These are phyloP conservation scores for Trametes cinnabarina DNA, from an alignment of 768 basidiomycete species.

Conservation along the genomic window DNA sequence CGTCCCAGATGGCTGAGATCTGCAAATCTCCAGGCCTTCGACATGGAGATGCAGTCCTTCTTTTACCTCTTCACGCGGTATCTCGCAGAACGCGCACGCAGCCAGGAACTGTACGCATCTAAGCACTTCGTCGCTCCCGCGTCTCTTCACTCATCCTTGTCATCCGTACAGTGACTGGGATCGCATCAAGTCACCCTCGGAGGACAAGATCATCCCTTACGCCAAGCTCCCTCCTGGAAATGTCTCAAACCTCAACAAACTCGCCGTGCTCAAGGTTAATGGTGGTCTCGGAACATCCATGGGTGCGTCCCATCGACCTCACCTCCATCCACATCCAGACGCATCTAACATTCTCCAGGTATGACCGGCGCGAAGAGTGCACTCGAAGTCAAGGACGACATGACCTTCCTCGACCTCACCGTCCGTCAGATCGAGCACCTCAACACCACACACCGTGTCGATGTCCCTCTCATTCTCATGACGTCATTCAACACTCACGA, in stretches of 20 bases:
- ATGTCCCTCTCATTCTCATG: conserved; percentile 98
- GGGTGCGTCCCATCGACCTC: conserved; percentile 45
- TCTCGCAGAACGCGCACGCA: conserved; percentile 47
- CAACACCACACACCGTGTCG: conserved; percentile 78
- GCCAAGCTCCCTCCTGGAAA: conserved; percentile 58
- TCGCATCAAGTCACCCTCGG: conserved; percentile 76
- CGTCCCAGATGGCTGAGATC: conserved; percentile 13
- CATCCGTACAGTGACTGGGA: conserved; percentile 30
- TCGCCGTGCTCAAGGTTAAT: conserved; percentile 94
- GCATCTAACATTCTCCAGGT: conserved; percentile 39
- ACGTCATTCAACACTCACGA: conserved; percentile 99
- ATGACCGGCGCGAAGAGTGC: conserved; percentile 89
- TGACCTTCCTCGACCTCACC: conserved; percentile 95
- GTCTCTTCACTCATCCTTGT: background rate
- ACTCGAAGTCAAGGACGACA: conserved; percentile 94
- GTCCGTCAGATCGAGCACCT: conserved; percentile 96
- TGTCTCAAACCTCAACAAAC: conserved; percentile 77
- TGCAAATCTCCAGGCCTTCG: conserved; percentile 64
- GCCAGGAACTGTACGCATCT: conserved; percentile 73
- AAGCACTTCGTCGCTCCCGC: conserved; percentile 3
- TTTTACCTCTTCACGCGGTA: conserved; percentile 96
- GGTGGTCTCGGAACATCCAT: conserved; percentile 91
- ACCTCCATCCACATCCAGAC: background rate
- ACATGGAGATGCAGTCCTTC: conserved; percentile 95
- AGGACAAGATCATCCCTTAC: conserved; percentile 85